Percentiles rank a stretch among this genome's conserved stretches.
phyloP scores from a whole-genome alignment of 2,329 filamentous ascomycete genomes.

The Onygena corvina region DNA sequence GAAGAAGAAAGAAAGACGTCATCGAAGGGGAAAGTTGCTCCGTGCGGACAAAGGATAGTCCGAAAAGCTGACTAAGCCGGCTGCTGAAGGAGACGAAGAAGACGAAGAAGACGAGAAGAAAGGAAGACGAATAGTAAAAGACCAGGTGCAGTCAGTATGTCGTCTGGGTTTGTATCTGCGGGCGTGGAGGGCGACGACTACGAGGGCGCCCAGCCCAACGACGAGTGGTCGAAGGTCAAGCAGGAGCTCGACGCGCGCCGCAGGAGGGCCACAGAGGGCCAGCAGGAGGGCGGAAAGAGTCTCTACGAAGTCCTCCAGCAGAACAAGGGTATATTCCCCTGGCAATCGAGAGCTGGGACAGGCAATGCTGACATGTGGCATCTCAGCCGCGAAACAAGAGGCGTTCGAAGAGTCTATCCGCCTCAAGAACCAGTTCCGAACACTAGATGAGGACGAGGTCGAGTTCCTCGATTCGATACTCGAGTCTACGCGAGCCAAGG shows the following conservation, averaged over 20 bases:
- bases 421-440: conserved; percentile 41
- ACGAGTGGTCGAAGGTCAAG: conserved; percentile 34
- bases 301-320: conserved; percentile 38
- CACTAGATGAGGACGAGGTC: conserved; percentile 41
- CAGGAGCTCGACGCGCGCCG: conserved; percentile 38
- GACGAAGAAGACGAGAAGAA: background rate
- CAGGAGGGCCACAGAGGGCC: conserved; percentile 36
- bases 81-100: too few relatives aligned
- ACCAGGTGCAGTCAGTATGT: conserved; percentile 24
- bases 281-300: conserved; percentile 43
- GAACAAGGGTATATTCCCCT: conserved; percentile 35
- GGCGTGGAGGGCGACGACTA: conserved; percentile 32
- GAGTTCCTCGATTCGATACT: conserved; percentile 45
- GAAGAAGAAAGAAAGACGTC: conserved; percentile 1
- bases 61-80: too few relatives aligned
- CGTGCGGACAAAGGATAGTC: too few relatives aligned
- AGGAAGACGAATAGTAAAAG: background rate
- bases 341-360: background rate
- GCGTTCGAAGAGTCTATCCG: conserved; percentile 41
- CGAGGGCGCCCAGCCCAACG: conserved; percentile 25
- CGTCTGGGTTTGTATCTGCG: conserved; percentile 36
- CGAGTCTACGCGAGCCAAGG: conserved; percentile 45
- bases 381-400: conserved; percentile 39
- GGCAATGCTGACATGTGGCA: background rate
- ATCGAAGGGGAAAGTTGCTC: background rate